Conservation (phyloP, 2,329 filamentous ascomycete species). For the Paecilomyces niveus region DNA sequence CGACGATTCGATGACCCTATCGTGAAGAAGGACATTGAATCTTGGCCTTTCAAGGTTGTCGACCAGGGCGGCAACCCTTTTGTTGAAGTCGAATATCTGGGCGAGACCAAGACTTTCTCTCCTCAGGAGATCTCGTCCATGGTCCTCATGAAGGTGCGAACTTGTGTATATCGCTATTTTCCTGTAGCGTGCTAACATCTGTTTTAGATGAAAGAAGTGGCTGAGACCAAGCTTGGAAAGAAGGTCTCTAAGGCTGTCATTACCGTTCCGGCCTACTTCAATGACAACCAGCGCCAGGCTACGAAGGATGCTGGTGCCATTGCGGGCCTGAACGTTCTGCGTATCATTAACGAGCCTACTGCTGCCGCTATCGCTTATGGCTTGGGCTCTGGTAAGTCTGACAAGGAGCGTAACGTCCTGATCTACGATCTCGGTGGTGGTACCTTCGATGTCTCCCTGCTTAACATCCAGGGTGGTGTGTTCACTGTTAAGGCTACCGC, state of each 20-base stretch:
- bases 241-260: conserved; percentile 99
- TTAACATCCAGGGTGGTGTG: conserved; percentile 98
- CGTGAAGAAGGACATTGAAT: conserved; percentile 98
- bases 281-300: conserved; percentile 99
- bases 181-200: conserved; percentile 13
- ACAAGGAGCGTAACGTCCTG: conserved; percentile 97
- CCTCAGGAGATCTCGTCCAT: conserved; percentile 99
- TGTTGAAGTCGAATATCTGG: conserved; percentile 93
- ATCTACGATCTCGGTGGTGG: conserved; percentile 99
- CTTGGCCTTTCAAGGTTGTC: conserved; percentile 98
- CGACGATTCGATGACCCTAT: conserved; percentile 90
- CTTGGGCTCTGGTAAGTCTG: conserved; percentile 87
- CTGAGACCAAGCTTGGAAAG: conserved; percentile 96
- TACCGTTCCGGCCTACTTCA: conserved; percentile 99
- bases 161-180: neutral
- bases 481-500: conserved; percentile 99
- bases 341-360: conserved; percentile 99
- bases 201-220: conserved; percentile 93
- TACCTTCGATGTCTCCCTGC: conserved; percentile 99
- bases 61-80: conserved; percentile 82
- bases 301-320: conserved; percentile 99
- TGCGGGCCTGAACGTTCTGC: conserved; percentile 92
- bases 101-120: conserved; percentile 91
- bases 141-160: conserved; percentile 86
- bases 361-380: conserved; percentile 97